Evolutionary conservation across 139 green algal species (phyloP).

Genomic region (Nannochloris sp.): DNA sequence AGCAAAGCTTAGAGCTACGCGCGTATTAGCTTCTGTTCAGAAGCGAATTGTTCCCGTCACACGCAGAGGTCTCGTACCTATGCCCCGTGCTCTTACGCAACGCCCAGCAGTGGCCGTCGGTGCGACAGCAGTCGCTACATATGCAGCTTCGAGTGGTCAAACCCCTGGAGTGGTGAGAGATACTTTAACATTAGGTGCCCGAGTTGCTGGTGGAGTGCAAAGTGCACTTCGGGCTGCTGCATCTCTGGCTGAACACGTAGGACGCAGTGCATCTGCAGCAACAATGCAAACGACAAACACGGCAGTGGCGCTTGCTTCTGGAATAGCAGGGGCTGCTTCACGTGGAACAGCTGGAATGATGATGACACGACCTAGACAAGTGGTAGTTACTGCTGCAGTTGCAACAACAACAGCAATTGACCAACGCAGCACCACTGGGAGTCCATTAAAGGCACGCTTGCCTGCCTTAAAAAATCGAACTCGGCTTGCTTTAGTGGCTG

Average conservation of each 20-base stretch:
- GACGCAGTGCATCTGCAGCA: not conserved
- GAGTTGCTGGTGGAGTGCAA: conserved; percentile 6
- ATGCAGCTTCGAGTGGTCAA: not conserved
- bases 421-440: too few species aligned
- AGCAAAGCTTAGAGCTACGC: not conserved
- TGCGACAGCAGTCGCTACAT: conserved; percentile 23
- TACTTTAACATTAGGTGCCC: conserved; percentile 1
- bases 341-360: conserved; percentile 7
- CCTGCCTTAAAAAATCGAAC: not conserved
- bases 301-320: not conserved
- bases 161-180: not conserved
- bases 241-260: conserved; percentile 2
- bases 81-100: conserved; percentile 4
- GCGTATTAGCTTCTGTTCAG: not conserved
- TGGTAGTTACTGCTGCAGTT: not conserved
- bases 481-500: not conserved
- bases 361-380: not conserved
- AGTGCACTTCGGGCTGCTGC: conserved; percentile 10
- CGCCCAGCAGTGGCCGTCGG: conserved; percentile 10
- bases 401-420: not conserved
- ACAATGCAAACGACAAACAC: conserved; percentile 8
- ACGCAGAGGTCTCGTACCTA: not conserved
- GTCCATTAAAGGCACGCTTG: not conserved
- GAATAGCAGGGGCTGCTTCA: conserved; percentile 3
- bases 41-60: not conserved